A percentile compares a stretch with the other conserved stretches of the same genome.
Evolutionary conservation across 2,329 filamentous ascomycete genomes (phyloP).

Genomic region (Aspergillus proliferans): DNA sequence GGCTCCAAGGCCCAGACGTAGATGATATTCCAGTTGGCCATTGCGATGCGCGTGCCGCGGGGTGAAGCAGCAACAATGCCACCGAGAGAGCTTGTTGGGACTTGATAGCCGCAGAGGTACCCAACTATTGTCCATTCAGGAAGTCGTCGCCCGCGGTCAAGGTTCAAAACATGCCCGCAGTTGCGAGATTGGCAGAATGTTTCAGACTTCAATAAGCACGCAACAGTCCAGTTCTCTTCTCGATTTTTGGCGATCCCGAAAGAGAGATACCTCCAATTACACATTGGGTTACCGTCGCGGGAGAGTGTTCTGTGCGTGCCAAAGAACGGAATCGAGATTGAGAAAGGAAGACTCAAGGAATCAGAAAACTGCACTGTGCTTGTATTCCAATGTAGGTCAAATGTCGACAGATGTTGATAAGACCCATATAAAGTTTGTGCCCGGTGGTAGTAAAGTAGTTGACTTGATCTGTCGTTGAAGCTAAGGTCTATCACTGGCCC

Average conservation of each 20-base stretch:
- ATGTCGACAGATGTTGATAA: slow-evolving; percentile 21
- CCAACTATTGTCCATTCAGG: slow-evolving; percentile 31
- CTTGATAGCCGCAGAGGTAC: slow-evolving; percentile 29
- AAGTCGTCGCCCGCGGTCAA: slow-evolving; percentile 36
- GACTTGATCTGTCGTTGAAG: slow-evolving; percentile 32
- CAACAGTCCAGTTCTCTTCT: slow-evolving; percentile 28
- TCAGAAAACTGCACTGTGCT: slow-evolving; percentile 20
- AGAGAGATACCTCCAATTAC: slow-evolving; percentile 36
- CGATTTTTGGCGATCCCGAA: slow-evolving; percentile 32
- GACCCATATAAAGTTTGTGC: slow-evolving; percentile 28
- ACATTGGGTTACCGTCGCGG: slow-evolving; percentile 12
- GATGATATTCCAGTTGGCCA: slow-evolving; percentile 38
- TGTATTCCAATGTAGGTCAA: slow-evolving; percentile 18
- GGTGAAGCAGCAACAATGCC: slow-evolving; percentile 33
- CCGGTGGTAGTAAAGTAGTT: slow-evolving; percentile 31
- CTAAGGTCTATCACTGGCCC: slow-evolving; percentile 23
- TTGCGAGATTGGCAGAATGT: slow-evolving; percentile 17
- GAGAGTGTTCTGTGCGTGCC: slow-evolving; percentile 25
- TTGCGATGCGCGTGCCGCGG: slow-evolving; percentile 33
- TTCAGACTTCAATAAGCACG: slow-evolving; percentile 33
- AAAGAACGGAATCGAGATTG: slow-evolving; percentile 36
- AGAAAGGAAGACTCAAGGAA: slow-evolving; percentile 25
- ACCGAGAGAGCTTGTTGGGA: slow-evolving; percentile 30
- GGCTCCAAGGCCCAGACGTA: slow-evolving; percentile 38
- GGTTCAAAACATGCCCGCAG: slow-evolving; percentile 31